Evolutionary conservation across 2,329 filamentous ascomycete species (phyloP).

Genomic region (Neoascochyta sp.): DNA sequence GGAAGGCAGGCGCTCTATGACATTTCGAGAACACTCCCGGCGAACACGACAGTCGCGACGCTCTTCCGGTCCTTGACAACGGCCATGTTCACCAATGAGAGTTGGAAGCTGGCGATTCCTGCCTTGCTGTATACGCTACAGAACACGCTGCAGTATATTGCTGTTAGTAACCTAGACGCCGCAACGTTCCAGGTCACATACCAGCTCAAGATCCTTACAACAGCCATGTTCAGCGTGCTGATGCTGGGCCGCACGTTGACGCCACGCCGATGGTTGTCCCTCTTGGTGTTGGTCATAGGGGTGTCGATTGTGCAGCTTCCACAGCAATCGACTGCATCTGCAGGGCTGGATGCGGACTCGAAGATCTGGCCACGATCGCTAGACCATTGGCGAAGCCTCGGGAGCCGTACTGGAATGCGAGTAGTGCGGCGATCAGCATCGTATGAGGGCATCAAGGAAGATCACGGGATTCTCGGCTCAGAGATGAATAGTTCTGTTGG

Average conservation of each 20-base stretch:
- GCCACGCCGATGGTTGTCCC: constrained; percentile 71
- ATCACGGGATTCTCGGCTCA: constrained; percentile 51
- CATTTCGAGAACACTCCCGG: constrained; percentile 70
- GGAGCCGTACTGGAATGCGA: constrained; percentile 47
- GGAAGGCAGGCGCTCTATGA: constrained; percentile 66
- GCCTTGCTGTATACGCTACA: constrained; percentile 86
- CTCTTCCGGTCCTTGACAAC: constrained; percentile 76
- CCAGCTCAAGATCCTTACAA: constrained; percentile 90
- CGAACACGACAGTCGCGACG: constrained; percentile 74
- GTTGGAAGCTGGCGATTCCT: constrained; percentile 91
- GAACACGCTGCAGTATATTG: constrained; percentile 90
- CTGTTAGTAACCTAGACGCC: constrained; percentile 84
- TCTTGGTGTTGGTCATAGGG: constrained; percentile 75
- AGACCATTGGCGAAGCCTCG: constrained; percentile 68
- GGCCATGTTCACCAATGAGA: constrained; percentile 81
- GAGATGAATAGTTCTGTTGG: constrained; percentile 76
- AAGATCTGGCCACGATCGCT: constrained; percentile 67
- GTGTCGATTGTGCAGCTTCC: constrained; percentile 84
- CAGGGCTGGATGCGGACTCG: constrained; percentile 42
- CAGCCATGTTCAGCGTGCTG: constrained; percentile 78
- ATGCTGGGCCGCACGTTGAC: constrained; percentile 70
- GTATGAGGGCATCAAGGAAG: constrained; percentile 79
- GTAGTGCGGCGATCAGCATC: constrained; percentile 69
- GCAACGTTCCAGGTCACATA: constrained; percentile 92
- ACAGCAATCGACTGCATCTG: constrained; percentile 52